Evolutionary conservation across 2,329 filamentous ascomycete genomes (phyloP).

Genomic region (Clonostachys rosea): DNA sequence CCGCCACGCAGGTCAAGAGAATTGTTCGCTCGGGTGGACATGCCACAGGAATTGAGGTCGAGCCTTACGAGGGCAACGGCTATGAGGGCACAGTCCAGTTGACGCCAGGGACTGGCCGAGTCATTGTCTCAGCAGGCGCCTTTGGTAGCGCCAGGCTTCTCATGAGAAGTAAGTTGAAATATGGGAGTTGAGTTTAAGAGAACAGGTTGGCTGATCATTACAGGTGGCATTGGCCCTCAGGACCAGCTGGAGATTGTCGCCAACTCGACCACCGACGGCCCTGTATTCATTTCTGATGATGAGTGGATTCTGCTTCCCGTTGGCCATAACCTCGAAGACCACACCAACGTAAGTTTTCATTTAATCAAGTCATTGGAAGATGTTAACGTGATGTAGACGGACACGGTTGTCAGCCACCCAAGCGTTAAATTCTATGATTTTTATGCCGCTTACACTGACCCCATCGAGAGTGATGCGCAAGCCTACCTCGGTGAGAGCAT

Average conservation of each 20-base stretch:
- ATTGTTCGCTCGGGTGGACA: slow-evolving; percentile 59
- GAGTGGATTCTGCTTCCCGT: slow-evolving; percentile 56
- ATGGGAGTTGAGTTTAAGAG: too few relatives aligned
- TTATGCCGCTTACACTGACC: slow-evolving; percentile 51
- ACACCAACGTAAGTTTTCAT: slow-evolving; percentile 32
- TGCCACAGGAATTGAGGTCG: slow-evolving; percentile 65
- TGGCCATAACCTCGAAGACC: slow-evolving; percentile 54
- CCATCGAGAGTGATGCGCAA: slow-evolving; percentile 33
- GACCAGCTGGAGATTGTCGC: slow-evolving; percentile 52
- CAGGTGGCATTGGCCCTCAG: slow-evolving; percentile 54
- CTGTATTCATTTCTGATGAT: slow-evolving; percentile 41
- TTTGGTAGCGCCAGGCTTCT: slow-evolving; percentile 67
- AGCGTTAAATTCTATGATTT: slow-evolving; percentile 58
- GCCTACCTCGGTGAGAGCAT: slow-evolving; percentile 33
- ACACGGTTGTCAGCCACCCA: slow-evolving; percentile 37
- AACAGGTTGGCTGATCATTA: too few relatives aligned
- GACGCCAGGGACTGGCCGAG: slow-evolving; percentile 55
- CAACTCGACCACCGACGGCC: slow-evolving; percentile 37
- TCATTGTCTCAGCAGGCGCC: slow-evolving; percentile 63
- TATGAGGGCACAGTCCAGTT: slow-evolving; percentile 56
- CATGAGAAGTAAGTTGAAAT: slow-evolving; percentile 41
- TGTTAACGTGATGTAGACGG: slow-evolving; percentile 26
- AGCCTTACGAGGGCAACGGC: slow-evolving; percentile 44
- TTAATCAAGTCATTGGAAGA: neutral
- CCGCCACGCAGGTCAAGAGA: slow-evolving; percentile 59